Base-by-base conservation (phyloP, 352 stramenopile genomes). In the Phytophthora melonis region DNA sequence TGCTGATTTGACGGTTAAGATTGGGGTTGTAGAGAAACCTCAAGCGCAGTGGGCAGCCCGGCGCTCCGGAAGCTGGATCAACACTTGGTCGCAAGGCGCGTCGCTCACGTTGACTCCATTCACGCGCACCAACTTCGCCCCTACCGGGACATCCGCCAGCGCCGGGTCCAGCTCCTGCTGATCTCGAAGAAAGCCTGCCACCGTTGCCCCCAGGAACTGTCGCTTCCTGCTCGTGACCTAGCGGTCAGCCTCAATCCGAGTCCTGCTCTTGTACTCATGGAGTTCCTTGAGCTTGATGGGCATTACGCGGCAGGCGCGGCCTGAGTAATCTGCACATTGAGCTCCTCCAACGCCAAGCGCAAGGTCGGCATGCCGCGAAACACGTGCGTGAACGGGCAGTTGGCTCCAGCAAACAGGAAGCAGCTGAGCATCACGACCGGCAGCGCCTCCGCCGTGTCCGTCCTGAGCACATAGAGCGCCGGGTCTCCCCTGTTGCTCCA, bases 321-420 rank as follows among this genome's bases (percentile, higher is more conserved):
- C 53, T 68, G 77, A 11, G 78, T 81, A 7, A 94, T 59, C 61
- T 84, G 74, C 19, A 94, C 74, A 45, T 94, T 92, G 47, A 92
- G 60, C 63, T 96, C 84, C 58, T 96, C 83, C 52, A 87, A 66
- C 11, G 89, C 85, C 43, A 92, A 83, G 7, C 87, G 87, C 57
- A 96, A 96, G 11, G 77, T 79, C 18, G 89, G 89, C 50, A 96
- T 83, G 1, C 82, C 86, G 23, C 73, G 67, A 70, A 93, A 92
- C 23, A 83, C 78, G 53, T 90, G 82, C 18, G 87, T 87, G 61
- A 94, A 94, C 43, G 89, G 86, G 25, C 75, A 72, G 52, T 96
- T 96, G 19, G 87, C 87, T 27, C 87, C 89, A 14, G 87, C 82
- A 43, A 94, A 82, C 8, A 96, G 62, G 52, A 94, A 96, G 43